Evolutionary conservation across 2,329 filamentous ascomycete genomes (phyloP).

Genomic region (Colletotrichum sp.): DNA sequence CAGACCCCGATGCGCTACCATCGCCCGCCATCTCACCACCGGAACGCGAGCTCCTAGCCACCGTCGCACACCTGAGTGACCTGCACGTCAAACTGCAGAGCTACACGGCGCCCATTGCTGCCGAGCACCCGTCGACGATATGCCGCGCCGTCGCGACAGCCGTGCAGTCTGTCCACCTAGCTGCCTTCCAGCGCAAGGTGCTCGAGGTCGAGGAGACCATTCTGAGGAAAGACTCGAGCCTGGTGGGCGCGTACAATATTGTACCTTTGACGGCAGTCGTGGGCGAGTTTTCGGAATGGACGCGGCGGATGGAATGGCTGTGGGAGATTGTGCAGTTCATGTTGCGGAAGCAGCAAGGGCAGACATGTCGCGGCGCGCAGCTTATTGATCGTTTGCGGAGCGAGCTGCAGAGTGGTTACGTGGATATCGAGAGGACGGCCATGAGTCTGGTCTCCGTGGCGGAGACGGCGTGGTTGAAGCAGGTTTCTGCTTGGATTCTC

Average conservation of each 20-base stretch:
- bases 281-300: constrained; percentile 87
- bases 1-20: constrained; percentile 49
- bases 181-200: constrained; percentile 81
- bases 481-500: constrained; percentile 87
- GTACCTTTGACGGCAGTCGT: constrained; percentile 89
- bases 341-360: constrained; percentile 40
- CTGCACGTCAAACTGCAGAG: constrained; percentile 76
- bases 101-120: constrained; percentile 69
- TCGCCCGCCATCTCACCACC: constrained; percentile 70
- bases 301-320: constrained; percentile 83
- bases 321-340: constrained; percentile 77
- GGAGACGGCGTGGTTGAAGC: constrained; percentile 90
- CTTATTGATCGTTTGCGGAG: constrained; percentile 78
- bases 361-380: constrained; percentile 67
- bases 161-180: constrained; percentile 76
- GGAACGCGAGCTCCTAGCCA: constrained; percentile 81
- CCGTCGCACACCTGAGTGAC: constrained; percentile 77
- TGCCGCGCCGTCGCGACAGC: constrained; percentile 87
- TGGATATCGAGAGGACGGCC: constrained; percentile 81
- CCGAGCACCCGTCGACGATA: constrained; percentile 77
- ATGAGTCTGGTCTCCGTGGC: constrained; percentile 76
- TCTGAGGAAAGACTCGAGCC: constrained; percentile 74
- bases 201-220: constrained; percentile 84
- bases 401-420: constrained; percentile 86
- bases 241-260: constrained; percentile 91